Evolutionary conservation across 352 stramenopile species (phyloP).

Genomic region (Pseudoperonospora humuli): DNA sequence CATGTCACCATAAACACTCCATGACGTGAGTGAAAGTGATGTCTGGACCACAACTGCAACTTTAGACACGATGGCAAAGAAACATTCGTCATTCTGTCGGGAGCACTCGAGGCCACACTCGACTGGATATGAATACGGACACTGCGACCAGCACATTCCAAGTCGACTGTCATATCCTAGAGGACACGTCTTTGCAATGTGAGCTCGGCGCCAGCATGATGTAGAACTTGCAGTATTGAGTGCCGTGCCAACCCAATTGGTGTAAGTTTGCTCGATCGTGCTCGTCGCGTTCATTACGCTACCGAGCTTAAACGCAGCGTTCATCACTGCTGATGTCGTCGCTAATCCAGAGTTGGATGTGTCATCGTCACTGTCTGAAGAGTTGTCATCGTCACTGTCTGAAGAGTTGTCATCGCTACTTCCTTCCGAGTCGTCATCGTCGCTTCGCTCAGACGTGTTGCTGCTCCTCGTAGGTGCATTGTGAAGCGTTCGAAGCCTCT

Average conservation of each 20-base stretch:
- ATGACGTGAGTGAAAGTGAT: slow-evolving; percentile 12
- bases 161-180: slow-evolving; percentile 19
- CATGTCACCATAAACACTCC: slow-evolving; percentile 25
- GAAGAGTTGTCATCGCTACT: background rate
- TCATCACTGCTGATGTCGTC: slow-evolving; percentile 1
- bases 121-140: slow-evolving; percentile 36
- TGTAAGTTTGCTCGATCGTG: slow-evolving; percentile 22
- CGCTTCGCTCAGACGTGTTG: background rate
- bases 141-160: slow-evolving; percentile 32
- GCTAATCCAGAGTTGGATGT: background rate
- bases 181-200: slow-evolving; percentile 30
- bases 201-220: slow-evolving; percentile 31
- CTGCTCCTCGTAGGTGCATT: background rate
- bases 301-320: slow-evolving; percentile 15
- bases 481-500: background rate
- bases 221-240: slow-evolving; percentile 5
- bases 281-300: slow-evolving; percentile 23
- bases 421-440: slow-evolving; percentile 5
- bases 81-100: slow-evolving; percentile 32
- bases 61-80: slow-evolving; percentile 24
- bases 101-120: slow-evolving; percentile 37
- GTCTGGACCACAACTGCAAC: slow-evolving; percentile 23
- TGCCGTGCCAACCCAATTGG: slow-evolving; percentile 25
- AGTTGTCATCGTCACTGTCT: slow-evolving; percentile 1
- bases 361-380: background rate